Conservation (phyloP, 352 stramenopile genomes). For the Pseudoperonospora humuli region DNA sequence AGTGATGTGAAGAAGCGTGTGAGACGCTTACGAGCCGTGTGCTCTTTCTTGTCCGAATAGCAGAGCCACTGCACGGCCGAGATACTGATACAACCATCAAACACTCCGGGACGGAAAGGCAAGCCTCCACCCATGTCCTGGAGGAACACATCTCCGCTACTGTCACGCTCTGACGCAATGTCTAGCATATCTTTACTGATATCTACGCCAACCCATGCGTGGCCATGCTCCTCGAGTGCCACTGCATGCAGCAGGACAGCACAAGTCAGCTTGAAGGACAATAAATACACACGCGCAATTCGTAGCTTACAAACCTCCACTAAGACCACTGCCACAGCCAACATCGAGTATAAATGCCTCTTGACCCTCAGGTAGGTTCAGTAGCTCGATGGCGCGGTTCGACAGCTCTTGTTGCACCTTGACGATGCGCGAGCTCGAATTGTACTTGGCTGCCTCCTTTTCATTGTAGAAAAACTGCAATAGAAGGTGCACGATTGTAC, state of each 20-base stretch:
- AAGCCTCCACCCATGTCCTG: constrained; percentile 98
- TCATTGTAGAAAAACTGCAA: constrained; percentile 88
- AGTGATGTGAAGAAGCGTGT: constrained; percentile 96
- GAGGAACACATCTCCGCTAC: constrained; percentile 81
- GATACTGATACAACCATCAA: constrained; percentile 99
- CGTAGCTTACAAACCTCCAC: constrained; percentile 58
- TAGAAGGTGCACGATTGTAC: constrained; percentile 2
- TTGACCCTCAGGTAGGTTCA: constrained; percentile 87
- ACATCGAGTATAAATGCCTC: constrained; percentile 94
- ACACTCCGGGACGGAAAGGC: constrained; percentile 94
- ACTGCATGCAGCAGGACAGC: constrained; percentile 30
- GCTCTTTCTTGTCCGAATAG: constrained; percentile 96
- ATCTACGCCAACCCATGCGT: constrained; percentile 97
- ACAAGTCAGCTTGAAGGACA: constrained; percentile 1
- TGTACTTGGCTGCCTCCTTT: constrained; percentile 90
- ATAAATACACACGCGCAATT: constrained; percentile 1
- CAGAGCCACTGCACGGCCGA: constrained; percentile 99
- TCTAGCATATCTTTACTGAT: constrained; percentile 99
- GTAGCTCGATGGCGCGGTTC: constrained; percentile 94
- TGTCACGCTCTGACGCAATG: constrained; percentile 93
- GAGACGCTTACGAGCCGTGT: constrained; percentile 90
- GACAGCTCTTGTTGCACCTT: constrained; percentile 93
- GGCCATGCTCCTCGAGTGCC: constrained; percentile 86
- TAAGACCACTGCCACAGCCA: constrained; percentile 95
- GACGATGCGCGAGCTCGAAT: constrained; percentile 88